These are phyloP conservation scores for Candida tunisiensis DNA, from an alignment of 1,139 yeast species.

Conservation along the genomic window DNA sequence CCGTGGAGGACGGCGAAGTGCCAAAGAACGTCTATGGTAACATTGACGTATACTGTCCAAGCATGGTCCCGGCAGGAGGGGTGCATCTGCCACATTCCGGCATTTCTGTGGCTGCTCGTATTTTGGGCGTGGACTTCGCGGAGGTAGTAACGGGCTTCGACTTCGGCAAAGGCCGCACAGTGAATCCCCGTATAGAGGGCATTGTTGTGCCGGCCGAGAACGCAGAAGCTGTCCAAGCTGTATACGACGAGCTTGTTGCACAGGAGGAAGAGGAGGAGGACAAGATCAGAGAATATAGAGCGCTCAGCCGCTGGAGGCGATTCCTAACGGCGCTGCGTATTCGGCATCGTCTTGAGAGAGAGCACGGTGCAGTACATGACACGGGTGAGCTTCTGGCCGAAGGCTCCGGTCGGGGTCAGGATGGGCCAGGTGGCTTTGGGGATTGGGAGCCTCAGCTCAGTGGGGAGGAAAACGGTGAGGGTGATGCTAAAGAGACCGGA, in stretches of 20 bases:
- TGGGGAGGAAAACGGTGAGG: too few species aligned
- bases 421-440: too few species aligned
- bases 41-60: conserved; percentile 55
- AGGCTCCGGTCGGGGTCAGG: too few species aligned
- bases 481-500: too few species aligned
- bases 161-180: conserved; percentile 21
- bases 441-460: too few species aligned
- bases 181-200: conserved; percentile 56
- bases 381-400: too few species aligned
- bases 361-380: neutral
- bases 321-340: conserved; percentile 59
- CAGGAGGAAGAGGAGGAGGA: conserved; percentile 34
- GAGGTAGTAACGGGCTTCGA: conserved; percentile 81
- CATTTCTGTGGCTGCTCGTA: conserved; percentile 53
- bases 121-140: conserved; percentile 64
- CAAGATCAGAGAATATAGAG: conserved; percentile 30
- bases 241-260: conserved; percentile 37
- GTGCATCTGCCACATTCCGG: conserved; percentile 37
- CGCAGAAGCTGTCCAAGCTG: conserved; percentile 46
- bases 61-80: conserved; percentile 78
- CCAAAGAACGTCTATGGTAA: conserved; percentile 71
- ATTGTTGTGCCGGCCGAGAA: conserved; percentile 51
- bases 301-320: conserved; percentile 58
- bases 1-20: conserved; percentile 44
- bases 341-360: conserved; percentile 39